Conservation (phyloP, 306 rosid genomes). For the Acmispon strigosus region DNA sequence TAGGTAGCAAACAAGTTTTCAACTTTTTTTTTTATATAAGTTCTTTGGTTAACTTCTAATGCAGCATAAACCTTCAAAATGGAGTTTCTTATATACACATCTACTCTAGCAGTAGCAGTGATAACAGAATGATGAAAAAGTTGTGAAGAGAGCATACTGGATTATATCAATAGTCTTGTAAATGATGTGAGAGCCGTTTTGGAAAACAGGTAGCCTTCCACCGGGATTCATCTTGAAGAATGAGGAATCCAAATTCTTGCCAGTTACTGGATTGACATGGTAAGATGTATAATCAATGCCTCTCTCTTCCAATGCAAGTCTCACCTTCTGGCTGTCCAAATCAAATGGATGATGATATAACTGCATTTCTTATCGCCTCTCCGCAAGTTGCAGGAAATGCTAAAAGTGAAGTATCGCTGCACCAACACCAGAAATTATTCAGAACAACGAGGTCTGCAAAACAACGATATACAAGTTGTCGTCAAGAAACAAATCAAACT, state of each 20-base stretch:
- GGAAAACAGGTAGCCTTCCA: conserved; percentile 80
- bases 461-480: conserved; percentile 10
- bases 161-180: conserved; percentile 73
- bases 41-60: not conserved
- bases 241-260: conserved; percentile 75
- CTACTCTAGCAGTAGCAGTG: not conserved
- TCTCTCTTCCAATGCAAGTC: conserved; percentile 90
- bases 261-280: conserved; percentile 89
- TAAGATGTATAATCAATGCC: conserved; percentile 78
- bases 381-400: not conserved
- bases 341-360: conserved; percentile 91
- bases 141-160: conserved; percentile 52
- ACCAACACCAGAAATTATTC: conserved; percentile 4
- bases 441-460: conserved; percentile 26
- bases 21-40: not conserved
- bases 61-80: not conserved
- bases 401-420: not conserved
- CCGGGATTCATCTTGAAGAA: conserved; percentile 72
- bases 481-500: not conserved
- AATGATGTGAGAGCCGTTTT: conserved; percentile 78
- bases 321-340: conserved; percentile 81
- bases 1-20: not conserved
- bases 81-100: not conserved
- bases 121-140: not conserved
- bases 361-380: conserved; percentile 58